Conservation (phyloP, 176 grass and related monocot genomes). For the Avena sativa region DNA sequence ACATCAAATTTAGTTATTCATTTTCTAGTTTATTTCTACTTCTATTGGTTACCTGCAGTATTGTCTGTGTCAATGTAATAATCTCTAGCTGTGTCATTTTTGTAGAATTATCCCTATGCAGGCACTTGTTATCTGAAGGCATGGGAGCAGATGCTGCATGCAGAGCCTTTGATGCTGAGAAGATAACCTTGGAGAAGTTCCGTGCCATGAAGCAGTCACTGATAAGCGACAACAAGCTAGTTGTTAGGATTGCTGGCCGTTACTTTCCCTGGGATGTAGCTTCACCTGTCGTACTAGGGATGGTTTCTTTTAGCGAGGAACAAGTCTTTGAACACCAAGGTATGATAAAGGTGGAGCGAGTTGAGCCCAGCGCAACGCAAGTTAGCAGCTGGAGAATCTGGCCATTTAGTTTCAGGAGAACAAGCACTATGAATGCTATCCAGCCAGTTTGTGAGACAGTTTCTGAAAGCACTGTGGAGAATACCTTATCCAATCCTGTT, state of each 20-base stretch:
- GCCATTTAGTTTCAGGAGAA: conserved; percentile 81
- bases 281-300: conserved; percentile 64
- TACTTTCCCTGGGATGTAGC: conserved; percentile 87
- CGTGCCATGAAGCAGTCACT: conserved; percentile 65
- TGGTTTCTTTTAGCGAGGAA: conserved; percentile 76
- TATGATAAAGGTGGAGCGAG: conserved; percentile 77
- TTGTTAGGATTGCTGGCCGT: conserved; percentile 75
- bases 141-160: conserved; percentile 85
- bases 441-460: conserved; percentile 39
- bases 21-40: conserved; percentile 34
- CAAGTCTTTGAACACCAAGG: conserved; percentile 72
- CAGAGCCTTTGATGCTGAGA: conserved; percentile 78
- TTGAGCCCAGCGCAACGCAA: conserved; percentile 52
- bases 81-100: conserved; percentile 44
- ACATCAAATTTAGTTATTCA: conserved; percentile 11
- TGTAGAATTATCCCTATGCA: conserved; percentile 91
- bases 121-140: conserved; percentile 85
- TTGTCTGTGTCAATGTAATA: not conserved
- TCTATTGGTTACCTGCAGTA: conserved; percentile 38
- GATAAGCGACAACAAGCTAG: conserved; percentile 72
- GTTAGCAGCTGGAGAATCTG: conserved; percentile 89
- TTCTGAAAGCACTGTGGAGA: conserved; percentile 28
- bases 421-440: conserved; percentile 58
- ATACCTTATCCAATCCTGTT: conserved; percentile 32
- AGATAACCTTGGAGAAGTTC: conserved; percentile 81